Conservation (phyloP, 2,329 filamentous ascomycete genomes). For the Alternaria conjuncta region DNA sequence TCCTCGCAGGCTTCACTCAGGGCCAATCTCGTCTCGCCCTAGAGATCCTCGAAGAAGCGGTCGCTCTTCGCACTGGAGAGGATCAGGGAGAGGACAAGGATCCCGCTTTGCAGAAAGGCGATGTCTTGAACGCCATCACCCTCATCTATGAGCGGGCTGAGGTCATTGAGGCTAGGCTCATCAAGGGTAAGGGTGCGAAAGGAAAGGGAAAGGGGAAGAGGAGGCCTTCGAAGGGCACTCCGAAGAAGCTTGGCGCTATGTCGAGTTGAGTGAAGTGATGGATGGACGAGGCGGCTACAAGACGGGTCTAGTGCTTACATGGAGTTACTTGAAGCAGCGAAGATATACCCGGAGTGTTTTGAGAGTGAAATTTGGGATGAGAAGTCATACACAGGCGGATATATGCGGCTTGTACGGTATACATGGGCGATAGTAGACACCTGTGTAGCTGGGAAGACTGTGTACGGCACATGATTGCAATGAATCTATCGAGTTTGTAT, state of each 20-base stretch:
- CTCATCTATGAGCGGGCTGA: slow-evolving; percentile 17
- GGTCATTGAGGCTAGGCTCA: slow-evolving; percentile 7
- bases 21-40: slow-evolving; percentile 10
- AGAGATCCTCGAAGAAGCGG: slow-evolving; percentile 6
- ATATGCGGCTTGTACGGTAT: background rate
- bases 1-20: slow-evolving; percentile 12
- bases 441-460: background rate
- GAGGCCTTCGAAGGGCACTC: slow-evolving; percentile 2
- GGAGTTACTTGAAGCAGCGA: background rate
- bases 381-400: background rate
- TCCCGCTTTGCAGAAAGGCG: background rate
- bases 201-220: slow-evolving; percentile 8
- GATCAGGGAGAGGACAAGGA: background rate
- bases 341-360: background rate
- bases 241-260: background rate
- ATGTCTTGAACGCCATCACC: slow-evolving; percentile 11
- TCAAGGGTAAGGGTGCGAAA: slow-evolving; percentile 12
- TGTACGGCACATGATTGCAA: fast-evolving
- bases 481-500: background rate
- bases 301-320: no score
- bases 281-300: background rate
- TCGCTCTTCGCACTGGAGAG: slow-evolving; percentile 5
- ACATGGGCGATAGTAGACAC: background rate
- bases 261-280: background rate
- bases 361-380: fast-evolving